Base-by-base conservation (phyloP, 1,284 basidiomycete genomes). In the Fomes fomentarius region DNA sequence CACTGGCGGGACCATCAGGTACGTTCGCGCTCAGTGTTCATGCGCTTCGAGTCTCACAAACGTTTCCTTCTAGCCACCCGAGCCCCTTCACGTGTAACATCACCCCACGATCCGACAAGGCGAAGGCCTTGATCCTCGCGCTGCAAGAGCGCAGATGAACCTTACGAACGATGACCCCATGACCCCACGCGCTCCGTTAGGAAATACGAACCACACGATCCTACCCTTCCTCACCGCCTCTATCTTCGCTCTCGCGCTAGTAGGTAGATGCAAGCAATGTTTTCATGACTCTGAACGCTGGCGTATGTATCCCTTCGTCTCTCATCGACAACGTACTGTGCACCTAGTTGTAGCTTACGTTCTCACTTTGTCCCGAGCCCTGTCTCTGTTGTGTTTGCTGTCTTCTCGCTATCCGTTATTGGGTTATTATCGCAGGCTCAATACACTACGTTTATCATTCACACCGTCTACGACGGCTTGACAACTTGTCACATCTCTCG, bases 51-150 rank as follows among this genome's bases (percentile, higher is more conserved):
- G 44, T 25, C 24, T 46, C 14, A 17, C 35, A 12, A 26, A 34
- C 11, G 15, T 9, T n/a, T n/a, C 24, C 31, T 33, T n/a, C 22
- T 17, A 59, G 71, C 47, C 67, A 69, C 44, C 68, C 70, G 4
- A 54, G 47, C 34, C 68, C 69, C 4, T 73, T 71, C 57, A 58
- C 61, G 37, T 73, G 68, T 52, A 52, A 57, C 33, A 65, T 73
- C 38, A 63, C 54, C 12, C 69, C 69, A 8, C 59, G 69, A 6
- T 66, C 62, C 14, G 50, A 51, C 6, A 62, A 62, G 34, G 63
- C 62, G 22, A 44, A 51, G 14, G 58, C 63, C 10, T 40, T 65
- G 22, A 48, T 61, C 34, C 24, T 37, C 4, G 52, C 50, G 39
- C 43, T 43, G 22, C 43, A 47, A 53, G 39, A 53, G 46, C 46